Base-by-base conservation (phyloP, 306 rosid species). In the Medicago ruthenica region DNA sequence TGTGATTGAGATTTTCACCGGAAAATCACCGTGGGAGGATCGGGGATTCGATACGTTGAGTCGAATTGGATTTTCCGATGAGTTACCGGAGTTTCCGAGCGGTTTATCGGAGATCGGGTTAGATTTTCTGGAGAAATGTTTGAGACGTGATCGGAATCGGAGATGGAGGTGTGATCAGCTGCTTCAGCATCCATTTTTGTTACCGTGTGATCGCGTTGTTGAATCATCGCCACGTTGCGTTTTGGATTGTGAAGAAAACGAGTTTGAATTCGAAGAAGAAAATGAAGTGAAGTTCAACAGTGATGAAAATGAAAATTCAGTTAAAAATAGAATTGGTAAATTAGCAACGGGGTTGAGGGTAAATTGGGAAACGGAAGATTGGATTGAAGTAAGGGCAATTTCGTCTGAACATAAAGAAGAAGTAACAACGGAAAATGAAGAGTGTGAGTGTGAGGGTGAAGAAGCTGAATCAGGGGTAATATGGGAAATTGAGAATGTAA, bases 141-240 rank as follows among this genome's bases (percentile, higher is more conserved):
- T 94, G 8, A 61, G 72, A 15, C 78, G 95, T 27, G 89, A 94
- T 6, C 80, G 76, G 15, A 71, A 59, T 1, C 41, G 58, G 18
- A 80, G 97, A 74, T 94, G 97, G 98, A 94, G 88, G 83, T 87
- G 97, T 45, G 93, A 90, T 88, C 91, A 78, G 83, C 89, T 94
- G 9, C 89, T 94, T 27, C 90, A 84, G 82, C 98, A 94, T 67
- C 98, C 98, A 22, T 94, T 85, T 71, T 5, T 94, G 22, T 68
- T 85, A 20, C 85, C 74, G 21, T 13, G 67, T 7, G 50, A 42
- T 39, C 27, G 66, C 21, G 48, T 47, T 6, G 16, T 31, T 6
- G 90, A 89, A 36, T 83, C 85, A 1, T 94, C 98, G 6, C 98
- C 98, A 9, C 91, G 98, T 7, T 88, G 93, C 77, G 96, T 94